These are phyloP conservation scores for Gossypium longicalyx DNA, from an alignment of 345 rosid species.

Conservation along the genomic window DNA sequence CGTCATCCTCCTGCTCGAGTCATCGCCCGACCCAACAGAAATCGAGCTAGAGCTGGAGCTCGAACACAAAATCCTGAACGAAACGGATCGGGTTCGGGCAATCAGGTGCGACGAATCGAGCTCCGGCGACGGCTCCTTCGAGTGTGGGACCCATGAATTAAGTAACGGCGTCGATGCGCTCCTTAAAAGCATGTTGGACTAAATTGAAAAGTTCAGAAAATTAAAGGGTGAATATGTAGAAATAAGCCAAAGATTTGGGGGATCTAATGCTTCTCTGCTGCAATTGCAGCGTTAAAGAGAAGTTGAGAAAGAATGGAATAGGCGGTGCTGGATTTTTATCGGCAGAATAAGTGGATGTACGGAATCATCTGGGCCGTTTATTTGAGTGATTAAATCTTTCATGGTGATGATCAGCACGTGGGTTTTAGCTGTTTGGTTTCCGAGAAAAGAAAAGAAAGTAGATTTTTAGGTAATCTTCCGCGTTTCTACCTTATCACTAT, in stretches of 20 bases:
- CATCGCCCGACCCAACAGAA: conserved; percentile 27
- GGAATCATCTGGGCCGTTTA: conserved; percentile 30
- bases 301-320: neutral
- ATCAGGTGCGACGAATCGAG: conserved; percentile 35
- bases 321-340: conserved; percentile 16
- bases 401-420: conserved; percentile 8
- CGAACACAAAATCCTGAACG: conserved; percentile 32
- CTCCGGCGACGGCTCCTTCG: conserved; percentile 45
- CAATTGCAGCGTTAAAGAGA: neutral
- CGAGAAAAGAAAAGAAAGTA: neutral
- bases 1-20: conserved; percentile 36
- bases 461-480: too few species aligned
- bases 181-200: conserved; percentile 52
- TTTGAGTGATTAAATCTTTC: neutral
- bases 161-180: conserved; percentile 76
- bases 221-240: neutral
- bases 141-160: conserved; percentile 50
- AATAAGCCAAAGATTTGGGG: neutral
- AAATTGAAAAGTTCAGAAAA: neutral
- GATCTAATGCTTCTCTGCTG: neutral
- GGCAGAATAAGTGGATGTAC: neutral
- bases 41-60: conserved; percentile 20
- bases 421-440: neutral
- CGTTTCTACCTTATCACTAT: too few species aligned
- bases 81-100: conserved; percentile 18